phyloP scores from a whole-genome alignment of 352 stramenopile species.

The Phytophthora litchii region DNA sequence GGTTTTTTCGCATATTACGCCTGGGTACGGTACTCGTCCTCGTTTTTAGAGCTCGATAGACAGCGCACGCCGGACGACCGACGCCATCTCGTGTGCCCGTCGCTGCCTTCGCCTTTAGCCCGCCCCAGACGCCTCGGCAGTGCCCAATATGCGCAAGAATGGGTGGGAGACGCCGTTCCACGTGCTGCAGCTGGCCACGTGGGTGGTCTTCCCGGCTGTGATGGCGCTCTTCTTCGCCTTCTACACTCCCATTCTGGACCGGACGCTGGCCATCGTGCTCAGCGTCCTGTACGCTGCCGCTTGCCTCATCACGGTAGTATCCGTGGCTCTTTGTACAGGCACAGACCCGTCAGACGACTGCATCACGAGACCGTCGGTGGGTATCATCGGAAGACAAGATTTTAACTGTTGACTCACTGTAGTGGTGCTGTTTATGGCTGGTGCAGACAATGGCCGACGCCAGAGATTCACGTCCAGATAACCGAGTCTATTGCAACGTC shows the following conservation, averaged over 20 bases:
- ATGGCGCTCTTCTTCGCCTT: slow-evolving; percentile 87
- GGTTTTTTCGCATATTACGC: too few relatives aligned
- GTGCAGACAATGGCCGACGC: slow-evolving; percentile 38
- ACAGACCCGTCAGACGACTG: slow-evolving; percentile 83
- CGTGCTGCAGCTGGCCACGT: slow-evolving; percentile 81
- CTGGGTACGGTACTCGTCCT: too few relatives aligned
- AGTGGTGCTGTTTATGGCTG: slow-evolving; percentile 6
- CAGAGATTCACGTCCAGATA: slow-evolving; percentile 36
- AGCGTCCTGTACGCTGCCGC: slow-evolving; percentile 63
- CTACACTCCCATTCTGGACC: slow-evolving; percentile 71
- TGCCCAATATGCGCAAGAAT: slow-evolving; percentile 62
- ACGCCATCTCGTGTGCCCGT: slow-evolving; percentile 7
- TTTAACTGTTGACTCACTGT: slow-evolving; percentile 11
- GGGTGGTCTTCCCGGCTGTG: slow-evolving; percentile 81
- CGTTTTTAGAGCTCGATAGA: slow-evolving; percentile 27
- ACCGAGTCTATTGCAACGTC: slow-evolving; percentile 88
- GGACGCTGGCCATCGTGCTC: slow-evolving; percentile 48
- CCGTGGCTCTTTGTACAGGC: slow-evolving; percentile 64
- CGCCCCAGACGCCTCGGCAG: slow-evolving; percentile 1
- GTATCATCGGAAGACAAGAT: slow-evolving; percentile 4
- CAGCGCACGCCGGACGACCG: slow-evolving; percentile 12
- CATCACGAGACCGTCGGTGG: slow-evolving; percentile 64
- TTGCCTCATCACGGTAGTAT: slow-evolving; percentile 58
- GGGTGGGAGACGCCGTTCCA: slow-evolving; percentile 86
- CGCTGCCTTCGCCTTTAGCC: slow-evolving; percentile 7